These are phyloP conservation scores for Corynespora cassiicola DNA, from an alignment of 2,329 filamentous ascomycete species.

Conservation along the genomic window DNA sequence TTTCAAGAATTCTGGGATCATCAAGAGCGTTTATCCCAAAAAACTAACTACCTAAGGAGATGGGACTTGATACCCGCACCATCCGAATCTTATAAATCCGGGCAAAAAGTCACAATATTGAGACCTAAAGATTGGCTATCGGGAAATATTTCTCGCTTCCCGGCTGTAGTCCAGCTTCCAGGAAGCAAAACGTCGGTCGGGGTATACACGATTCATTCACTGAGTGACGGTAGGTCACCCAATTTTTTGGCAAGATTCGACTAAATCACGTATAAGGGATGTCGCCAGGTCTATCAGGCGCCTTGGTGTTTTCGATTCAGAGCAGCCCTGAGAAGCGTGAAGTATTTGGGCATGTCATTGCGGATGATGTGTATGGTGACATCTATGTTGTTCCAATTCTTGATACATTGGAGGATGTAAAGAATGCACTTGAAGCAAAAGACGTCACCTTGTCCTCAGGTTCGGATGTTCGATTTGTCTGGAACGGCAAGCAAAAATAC, in stretches of 20 bases:
- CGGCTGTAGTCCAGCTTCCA: no score
- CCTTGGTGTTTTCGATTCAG: conserved; percentile 7
- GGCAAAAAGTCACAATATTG: no score
- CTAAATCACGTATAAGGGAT: neutral
- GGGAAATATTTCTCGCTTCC: no score
- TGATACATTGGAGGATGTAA: conserved; percentile 12
- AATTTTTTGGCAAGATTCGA: neutral
- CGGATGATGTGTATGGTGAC: conserved; percentile 10
- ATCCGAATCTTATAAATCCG: no score
- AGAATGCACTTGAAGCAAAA: conserved; percentile 1
- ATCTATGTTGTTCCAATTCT: conserved; percentile 12
- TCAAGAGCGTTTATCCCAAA: no score
- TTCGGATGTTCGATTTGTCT: no score
- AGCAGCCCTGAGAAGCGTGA: neutral
- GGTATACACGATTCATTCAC: neutral
- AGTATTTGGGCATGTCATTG: conserved; percentile 11
- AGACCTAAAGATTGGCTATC: no score
- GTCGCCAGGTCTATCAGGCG: conserved; percentile 8
- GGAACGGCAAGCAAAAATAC: no score
- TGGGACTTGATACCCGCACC: no score
- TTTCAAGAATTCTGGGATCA: no score
- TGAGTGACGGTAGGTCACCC: no score
- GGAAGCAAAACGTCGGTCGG: neutral
- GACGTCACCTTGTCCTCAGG: conserved; percentile 6
- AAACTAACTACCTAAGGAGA: no score